Percentiles rank a stretch among this genome's conserved stretches.
These are phyloP conservation scores for Leccinellum rugosiceps DNA, from an alignment of 768 basidiomycete genomes.

Conservation along the genomic window DNA sequence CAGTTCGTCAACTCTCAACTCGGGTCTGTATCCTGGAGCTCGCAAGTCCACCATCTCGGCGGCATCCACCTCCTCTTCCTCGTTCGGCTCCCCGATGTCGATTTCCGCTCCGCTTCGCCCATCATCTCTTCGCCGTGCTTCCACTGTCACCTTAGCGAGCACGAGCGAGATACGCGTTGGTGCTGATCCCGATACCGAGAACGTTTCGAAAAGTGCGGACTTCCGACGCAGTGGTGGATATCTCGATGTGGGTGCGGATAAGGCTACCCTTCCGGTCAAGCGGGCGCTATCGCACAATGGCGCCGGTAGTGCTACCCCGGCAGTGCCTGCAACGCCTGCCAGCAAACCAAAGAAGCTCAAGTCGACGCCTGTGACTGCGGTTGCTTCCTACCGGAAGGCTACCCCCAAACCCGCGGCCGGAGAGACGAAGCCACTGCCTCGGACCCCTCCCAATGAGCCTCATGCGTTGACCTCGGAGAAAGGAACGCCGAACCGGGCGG, in stretches of 20 bases:
- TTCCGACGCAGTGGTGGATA: conserved; percentile 14
- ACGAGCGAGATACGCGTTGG: conserved; percentile 13
- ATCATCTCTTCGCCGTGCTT: conserved; percentile 42
- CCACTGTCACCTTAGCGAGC: conserved; percentile 31
- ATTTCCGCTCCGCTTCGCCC: conserved; percentile 36
- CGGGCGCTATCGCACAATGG: conserved; percentile 59
- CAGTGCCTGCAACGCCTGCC: conserved; percentile 8
- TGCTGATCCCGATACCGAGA: conserved; percentile 10
- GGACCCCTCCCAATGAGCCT: conserved; percentile 25
- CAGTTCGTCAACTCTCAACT: conserved; percentile 61
- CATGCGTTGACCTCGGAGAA: conserved; percentile 11
- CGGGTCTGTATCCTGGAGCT: conserved; percentile 31
- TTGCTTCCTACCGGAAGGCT: conserved; percentile 5
- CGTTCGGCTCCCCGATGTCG: conserved; percentile 37
- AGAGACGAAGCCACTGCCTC: conserved; percentile 15
- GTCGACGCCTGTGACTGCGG: background rate
- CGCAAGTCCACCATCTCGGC: conserved; percentile 31
- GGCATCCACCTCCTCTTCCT: conserved; percentile 29
- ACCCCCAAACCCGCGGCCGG: background rate
- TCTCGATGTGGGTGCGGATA: conserved; percentile 14
- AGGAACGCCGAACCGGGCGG: conserved; percentile 15
- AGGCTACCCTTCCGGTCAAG: conserved; percentile 25
- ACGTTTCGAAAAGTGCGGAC: conserved; percentile 6
- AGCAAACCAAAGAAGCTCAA: conserved; percentile 18
- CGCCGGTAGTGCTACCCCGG: background rate